Evolutionary conservation across 331 rosid genomes (phyloP), one percentile per base, ranked within the genome.

Genomic region (Prunus yedoensis): DNA sequence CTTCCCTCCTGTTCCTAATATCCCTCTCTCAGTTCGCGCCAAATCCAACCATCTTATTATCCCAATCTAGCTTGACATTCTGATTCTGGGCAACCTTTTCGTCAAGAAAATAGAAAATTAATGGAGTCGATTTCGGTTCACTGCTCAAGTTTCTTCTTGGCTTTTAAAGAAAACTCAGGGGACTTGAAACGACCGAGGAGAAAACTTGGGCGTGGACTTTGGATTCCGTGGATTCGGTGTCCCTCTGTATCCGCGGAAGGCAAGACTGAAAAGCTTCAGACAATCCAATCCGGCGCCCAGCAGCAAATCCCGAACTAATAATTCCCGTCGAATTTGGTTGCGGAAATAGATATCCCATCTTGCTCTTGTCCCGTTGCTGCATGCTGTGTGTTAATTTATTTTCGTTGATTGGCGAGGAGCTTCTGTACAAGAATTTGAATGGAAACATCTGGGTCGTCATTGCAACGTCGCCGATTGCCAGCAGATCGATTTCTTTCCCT

Each of bases 401-500:
- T 56, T 28, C 2, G 8, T 77, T 30, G 30, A 20, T 28, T 45
- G 46, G 20, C 2, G 5, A 20, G 54, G 62, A 14, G 56, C 69
- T 12, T 18, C 16, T 17, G 11, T 17, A 2, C 46, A 10, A 3
- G 38, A 62, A 28, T 52, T 61, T 41, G 41, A 7, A 94, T 94
- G 99, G 99, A 96, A 79, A 94, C 98, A 91, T 87, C 91, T 92
- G 11, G 99, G 96, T 17, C 85, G 86, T 83, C 99, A 90, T 85
- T 94, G 99, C 72, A 28, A 85, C 62, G 76, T 89, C 64, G 71
- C 66, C 5, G 89, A 90, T 66, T 94, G 96, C 88, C 91, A 80
- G 23, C 90, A 66, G 74, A 80, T 90, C 76, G 97, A 94, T 80
- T 92, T 94, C 86, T 83, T 92, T 85, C 99, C 99, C 38, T 92